phyloP scores from a whole-genome alignment of 2,329 filamentous ascomycete species.

The Colletotrichum costaricense region DNA sequence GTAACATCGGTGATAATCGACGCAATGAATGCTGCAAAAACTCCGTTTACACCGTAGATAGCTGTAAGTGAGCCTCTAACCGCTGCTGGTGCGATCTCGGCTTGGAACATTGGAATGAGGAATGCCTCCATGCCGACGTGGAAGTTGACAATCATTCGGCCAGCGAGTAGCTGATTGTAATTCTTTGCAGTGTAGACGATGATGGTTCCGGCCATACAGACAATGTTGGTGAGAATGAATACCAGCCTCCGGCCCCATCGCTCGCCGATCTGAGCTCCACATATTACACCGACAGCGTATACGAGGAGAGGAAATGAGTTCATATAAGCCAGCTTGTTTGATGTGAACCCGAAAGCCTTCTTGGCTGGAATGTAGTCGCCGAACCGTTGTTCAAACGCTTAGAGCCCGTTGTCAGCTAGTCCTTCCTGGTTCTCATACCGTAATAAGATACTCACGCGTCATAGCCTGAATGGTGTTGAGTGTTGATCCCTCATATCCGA shows the following conservation, averaged over 20 bases:
- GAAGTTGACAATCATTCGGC: conserved; percentile 37
- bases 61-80: conserved; percentile 37
- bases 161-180: conserved; percentile 32
- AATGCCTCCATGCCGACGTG: conserved; percentile 38
- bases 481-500: conserved; percentile 38
- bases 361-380: conserved; percentile 33
- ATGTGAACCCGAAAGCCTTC: conserved; percentile 29
- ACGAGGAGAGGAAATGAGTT: conserved; percentile 38
- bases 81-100: conserved; percentile 39
- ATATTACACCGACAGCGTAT: conserved; percentile 36
- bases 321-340: conserved; percentile 38
- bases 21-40: conserved; percentile 37
- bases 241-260: conserved; percentile 36
- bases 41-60: conserved; percentile 37
- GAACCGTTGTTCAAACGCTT: conserved; percentile 36
- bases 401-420: neutral
- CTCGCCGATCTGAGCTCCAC: conserved; percentile 35
- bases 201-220: conserved; percentile 33
- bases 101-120: conserved; percentile 38
- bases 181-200: conserved; percentile 32
- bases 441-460: conserved; percentile 30
- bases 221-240: conserved; percentile 36
- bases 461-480: conserved; percentile 39
- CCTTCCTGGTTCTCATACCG: too few relatives aligned
- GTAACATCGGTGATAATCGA: conserved; percentile 39